Evolutionary conservation across 2,329 filamentous ascomycete species (phyloP).

Genomic region (Fusarium luffae): DNA sequence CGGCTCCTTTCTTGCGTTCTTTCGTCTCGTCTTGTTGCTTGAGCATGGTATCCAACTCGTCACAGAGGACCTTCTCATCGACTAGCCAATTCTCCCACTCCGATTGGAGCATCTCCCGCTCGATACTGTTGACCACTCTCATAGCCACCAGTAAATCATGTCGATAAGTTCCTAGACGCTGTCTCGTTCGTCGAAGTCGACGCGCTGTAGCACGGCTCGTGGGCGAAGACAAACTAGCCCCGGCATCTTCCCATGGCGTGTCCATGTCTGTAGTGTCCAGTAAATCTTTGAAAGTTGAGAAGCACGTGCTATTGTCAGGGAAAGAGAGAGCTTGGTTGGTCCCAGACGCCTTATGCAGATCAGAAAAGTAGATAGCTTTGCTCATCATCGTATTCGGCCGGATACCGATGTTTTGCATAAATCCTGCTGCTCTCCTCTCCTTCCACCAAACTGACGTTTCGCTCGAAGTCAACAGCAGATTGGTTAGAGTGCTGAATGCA

Average conservation of each 20-base stretch:
- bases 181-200: slow-evolving; percentile 81
- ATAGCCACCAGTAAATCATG: slow-evolving; percentile 93
- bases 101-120: slow-evolving; percentile 83
- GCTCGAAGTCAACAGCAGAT: slow-evolving; percentile 79
- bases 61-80: slow-evolving; percentile 81
- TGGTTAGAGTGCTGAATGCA: slow-evolving; percentile 74
- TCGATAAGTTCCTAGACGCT: slow-evolving; percentile 83
- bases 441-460: slow-evolving; percentile 84
- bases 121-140: slow-evolving; percentile 88
- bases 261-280: slow-evolving; percentile 69
- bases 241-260: slow-evolving; percentile 64
- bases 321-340: slow-evolving; percentile 49
- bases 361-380: slow-evolving; percentile 83
- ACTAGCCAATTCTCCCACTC: slow-evolving; percentile 95
- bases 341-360: slow-evolving; percentile 75
- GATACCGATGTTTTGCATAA: slow-evolving; percentile 85
- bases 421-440: slow-evolving; percentile 81
- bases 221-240: slow-evolving; percentile 58
- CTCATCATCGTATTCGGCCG: slow-evolving; percentile 83
- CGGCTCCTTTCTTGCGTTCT: slow-evolving; percentile 29
- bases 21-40: slow-evolving; percentile 33
- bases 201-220: slow-evolving; percentile 66
- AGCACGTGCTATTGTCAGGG: slow-evolving; percentile 66
- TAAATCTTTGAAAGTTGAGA: slow-evolving; percentile 70
- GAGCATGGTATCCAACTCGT: slow-evolving; percentile 65